Conservation (phyloP, 257 asterid species). For the Lantana camara region DNA sequence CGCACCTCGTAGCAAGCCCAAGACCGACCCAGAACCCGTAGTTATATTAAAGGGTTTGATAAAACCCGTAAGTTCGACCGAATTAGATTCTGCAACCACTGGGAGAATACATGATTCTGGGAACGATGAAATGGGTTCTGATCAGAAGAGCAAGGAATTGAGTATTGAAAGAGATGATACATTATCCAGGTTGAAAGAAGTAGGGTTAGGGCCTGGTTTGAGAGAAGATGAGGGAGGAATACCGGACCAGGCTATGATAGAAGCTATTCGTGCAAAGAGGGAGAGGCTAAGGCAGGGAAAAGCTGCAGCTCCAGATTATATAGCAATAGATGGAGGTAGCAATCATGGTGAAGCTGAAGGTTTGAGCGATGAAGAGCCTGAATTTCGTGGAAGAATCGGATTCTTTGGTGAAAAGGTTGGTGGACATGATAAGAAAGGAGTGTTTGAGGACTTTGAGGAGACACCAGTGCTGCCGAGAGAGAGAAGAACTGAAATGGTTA, state of each 20-base stretch:
- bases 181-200: conserved; percentile 40
- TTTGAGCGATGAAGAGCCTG: conserved; percentile 98
- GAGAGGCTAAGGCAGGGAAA: conserved; percentile 84
- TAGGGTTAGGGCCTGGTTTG: conserved; percentile 46
- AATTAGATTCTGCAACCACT: conserved; percentile 31
- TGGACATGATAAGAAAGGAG: conserved; percentile 64
- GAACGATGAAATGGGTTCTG: conserved; percentile 37
- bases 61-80: conserved; percentile 44
- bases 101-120: conserved; percentile 33
- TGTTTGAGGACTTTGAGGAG: conserved; percentile 82
- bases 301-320: conserved; percentile 84
- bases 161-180: conserved; percentile 44
- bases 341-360: conserved; percentile 98
- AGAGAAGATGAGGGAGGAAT: conserved; percentile 50
- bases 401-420: conserved; percentile 75
- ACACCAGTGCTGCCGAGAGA: conserved; percentile 49
- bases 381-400: conserved; percentile 79
- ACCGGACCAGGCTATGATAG: conserved; percentile 74
- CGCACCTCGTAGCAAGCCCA: conserved; percentile 54
- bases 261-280: conserved; percentile 80
- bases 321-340: conserved; percentile 89
- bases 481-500: conserved; percentile 39
- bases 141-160: conserved; percentile 23
- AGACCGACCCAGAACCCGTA: conserved; percentile 55
- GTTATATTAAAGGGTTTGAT: conserved; percentile 77